Evolutionary conservation across 305 asterid genomes (phyloP).

Genomic region (Solanum hybrid): DNA sequence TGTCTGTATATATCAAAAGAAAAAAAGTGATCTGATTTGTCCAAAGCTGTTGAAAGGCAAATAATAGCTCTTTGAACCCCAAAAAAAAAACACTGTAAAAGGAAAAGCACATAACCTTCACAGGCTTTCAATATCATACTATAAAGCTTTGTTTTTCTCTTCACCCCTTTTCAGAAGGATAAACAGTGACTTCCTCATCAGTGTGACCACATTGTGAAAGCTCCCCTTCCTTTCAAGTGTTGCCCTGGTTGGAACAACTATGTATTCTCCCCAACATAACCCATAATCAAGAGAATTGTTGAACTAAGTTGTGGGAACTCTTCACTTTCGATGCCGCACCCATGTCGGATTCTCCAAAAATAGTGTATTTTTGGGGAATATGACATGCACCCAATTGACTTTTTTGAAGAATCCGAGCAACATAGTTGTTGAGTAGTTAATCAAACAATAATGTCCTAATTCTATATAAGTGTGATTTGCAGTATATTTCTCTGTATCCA

Average conservation of each 20-base stretch:
- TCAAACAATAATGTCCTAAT: neutral
- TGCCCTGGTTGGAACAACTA: neutral
- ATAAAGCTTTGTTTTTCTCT: neutral
- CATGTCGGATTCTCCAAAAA: neutral
- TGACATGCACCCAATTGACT: neutral
- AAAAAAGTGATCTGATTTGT: neutral
- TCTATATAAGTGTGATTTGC: neutral
- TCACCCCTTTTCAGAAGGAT: neutral
- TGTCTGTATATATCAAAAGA: neutral
- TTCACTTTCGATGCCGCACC: neutral
- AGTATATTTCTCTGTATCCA: neutral
- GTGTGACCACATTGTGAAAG: neutral
- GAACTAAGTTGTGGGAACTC: neutral
- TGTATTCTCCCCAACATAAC: neutral
- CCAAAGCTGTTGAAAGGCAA: neutral
- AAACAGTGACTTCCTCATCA: neutral
- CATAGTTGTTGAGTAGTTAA: neutral
- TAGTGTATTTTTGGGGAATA: neutral
- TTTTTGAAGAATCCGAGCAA: neutral
- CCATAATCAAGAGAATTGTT: neutral
- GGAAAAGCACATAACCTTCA: neutral
- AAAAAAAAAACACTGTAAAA: neutral
- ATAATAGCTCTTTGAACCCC: neutral
- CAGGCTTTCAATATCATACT: neutral
- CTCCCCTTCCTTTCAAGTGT: neutral